Conservation (phyloP, 169 alveolate genomes). For the Cardiosporidium cionae region DNA sequence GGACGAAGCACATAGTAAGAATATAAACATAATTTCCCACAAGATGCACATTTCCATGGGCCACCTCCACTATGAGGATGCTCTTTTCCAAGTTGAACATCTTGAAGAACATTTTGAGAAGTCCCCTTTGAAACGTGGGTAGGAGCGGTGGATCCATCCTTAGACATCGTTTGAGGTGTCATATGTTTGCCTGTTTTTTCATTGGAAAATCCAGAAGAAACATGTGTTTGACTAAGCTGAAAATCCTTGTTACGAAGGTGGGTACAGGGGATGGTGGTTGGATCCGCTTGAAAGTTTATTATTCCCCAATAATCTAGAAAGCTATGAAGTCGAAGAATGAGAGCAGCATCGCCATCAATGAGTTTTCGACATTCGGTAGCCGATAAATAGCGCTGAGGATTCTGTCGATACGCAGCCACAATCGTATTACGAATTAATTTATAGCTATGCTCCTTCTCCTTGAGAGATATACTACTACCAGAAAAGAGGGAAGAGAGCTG, state of each 20-base stretch:
- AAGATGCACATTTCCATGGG: conserved; percentile 32
- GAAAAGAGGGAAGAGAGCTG: background rate
- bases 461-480: background rate
- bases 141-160: too few relatives aligned
- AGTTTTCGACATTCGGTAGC: conserved; percentile 10
- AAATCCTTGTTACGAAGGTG: too few relatives aligned
- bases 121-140: too few relatives aligned
- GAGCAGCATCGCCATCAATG: conserved; percentile 47
- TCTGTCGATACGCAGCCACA: conserved; percentile 1
- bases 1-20: conserved; percentile 42
- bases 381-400: conserved; percentile 13
- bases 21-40: conserved; percentile 41
- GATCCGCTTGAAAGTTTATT: conserved; percentile 57
- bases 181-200: too few relatives aligned
- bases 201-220: too few relatives aligned
- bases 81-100: too few relatives aligned
- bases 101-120: too few relatives aligned
- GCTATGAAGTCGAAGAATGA: conserved; percentile 43
- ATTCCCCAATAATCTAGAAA: conserved; percentile 62
- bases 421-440: conserved; percentile 3
- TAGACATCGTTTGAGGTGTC: too few relatives aligned
- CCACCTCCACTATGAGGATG: conserved; percentile 6
- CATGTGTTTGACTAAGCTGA: too few relatives aligned
- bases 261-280: too few relatives aligned
- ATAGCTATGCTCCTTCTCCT: conserved; percentile 18